Conservation (phyloP, 2,329 filamentous ascomycete species). For the Coniochaeta ligniaria region DNA sequence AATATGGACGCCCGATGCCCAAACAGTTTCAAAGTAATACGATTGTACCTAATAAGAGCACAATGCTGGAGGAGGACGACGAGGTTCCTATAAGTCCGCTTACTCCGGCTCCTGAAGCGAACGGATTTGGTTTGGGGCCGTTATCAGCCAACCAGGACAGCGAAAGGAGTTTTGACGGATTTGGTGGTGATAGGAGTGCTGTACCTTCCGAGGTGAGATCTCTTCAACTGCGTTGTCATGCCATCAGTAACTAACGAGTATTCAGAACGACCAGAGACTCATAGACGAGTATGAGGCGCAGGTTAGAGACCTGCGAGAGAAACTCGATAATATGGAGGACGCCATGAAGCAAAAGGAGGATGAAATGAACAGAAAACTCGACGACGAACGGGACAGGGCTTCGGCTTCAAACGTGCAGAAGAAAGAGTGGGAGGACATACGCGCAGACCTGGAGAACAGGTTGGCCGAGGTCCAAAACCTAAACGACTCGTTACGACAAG, state of each 20-base stretch:
- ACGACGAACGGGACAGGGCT: constrained; percentile 48
- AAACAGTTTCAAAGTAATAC: constrained; percentile 94
- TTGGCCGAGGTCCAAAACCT: constrained; percentile 66
- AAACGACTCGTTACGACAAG: constrained; percentile 72
- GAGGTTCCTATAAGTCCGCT: constrained; percentile 38
- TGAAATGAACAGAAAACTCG: constrained; percentile 48
- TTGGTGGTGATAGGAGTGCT: constrained; percentile 17
- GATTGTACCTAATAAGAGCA: constrained; percentile 95
- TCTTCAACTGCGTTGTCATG: neutral
- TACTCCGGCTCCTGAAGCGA: constrained; percentile 40
- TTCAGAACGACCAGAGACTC: constrained; percentile 59
- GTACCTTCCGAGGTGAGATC: constrained; percentile 29
- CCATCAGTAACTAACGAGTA: neutral
- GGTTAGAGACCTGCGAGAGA: constrained; percentile 66
- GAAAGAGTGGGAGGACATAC: constrained; percentile 62
- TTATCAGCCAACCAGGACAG: constrained; percentile 10
- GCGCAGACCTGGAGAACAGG: constrained; percentile 62
- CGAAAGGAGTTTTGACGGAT: constrained; percentile 14
- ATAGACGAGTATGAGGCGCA: constrained; percentile 77
- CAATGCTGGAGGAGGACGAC: constrained; percentile 93
- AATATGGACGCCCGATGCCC: constrained; percentile 69
- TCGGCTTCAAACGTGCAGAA: constrained; percentile 54
- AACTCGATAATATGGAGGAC: constrained; percentile 64
- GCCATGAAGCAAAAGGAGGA: constrained; percentile 60
- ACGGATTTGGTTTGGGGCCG: constrained; percentile 21